A percentile compares a stretch with the other conserved stretches of the same genome.
phyloP scores from a whole-genome alignment of 257 asterid species.

The Solanum rostratum region DNA sequence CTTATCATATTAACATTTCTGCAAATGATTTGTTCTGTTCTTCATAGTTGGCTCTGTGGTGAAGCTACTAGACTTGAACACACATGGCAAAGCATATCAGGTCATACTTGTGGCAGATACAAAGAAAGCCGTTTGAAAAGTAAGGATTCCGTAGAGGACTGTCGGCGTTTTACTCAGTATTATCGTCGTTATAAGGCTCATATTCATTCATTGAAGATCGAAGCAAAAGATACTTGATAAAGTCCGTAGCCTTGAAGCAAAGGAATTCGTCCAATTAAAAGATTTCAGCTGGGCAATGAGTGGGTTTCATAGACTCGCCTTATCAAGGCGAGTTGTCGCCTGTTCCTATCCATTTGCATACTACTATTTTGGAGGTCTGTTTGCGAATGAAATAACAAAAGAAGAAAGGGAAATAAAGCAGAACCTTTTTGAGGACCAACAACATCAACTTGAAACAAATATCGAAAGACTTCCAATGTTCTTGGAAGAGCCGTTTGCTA shows the following conservation, averaged over 20 bases:
- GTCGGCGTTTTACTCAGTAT: slow-evolving; percentile 39
- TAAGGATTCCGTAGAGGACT: slow-evolving; percentile 9
- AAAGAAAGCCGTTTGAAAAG: slow-evolving; percentile 7
- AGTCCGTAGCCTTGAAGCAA: slow-evolving; percentile 8
- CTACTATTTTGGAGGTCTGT: slow-evolving; percentile 45
- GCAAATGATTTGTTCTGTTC: background rate
- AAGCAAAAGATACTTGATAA: slow-evolving; percentile 16
- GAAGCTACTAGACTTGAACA: slow-evolving; percentile 32
- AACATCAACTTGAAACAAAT: slow-evolving; percentile 46
- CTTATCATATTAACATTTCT: background rate
- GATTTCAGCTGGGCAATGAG: slow-evolving; percentile 39
- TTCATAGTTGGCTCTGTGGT: slow-evolving; percentile 57
- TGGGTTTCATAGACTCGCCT: slow-evolving; percentile 29
- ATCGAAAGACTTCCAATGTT: slow-evolving; percentile 36
- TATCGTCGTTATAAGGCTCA: slow-evolving; percentile 32
- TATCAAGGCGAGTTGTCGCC: slow-evolving; percentile 29
- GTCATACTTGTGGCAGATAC: slow-evolving; percentile 46
- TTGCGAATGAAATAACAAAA: slow-evolving; percentile 19
- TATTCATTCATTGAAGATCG: slow-evolving; percentile 30
- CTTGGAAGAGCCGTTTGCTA: slow-evolving; percentile 28
- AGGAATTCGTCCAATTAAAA: background rate
- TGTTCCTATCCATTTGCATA: slow-evolving; percentile 46
- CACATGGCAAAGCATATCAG: slow-evolving; percentile 9
- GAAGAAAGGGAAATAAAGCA: slow-evolving; percentile 36
- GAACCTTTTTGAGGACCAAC: slow-evolving; percentile 53